phyloP scores from a whole-genome alignment of 352 stramenopile genomes.

The Phytophthora citrophthora region DNA sequence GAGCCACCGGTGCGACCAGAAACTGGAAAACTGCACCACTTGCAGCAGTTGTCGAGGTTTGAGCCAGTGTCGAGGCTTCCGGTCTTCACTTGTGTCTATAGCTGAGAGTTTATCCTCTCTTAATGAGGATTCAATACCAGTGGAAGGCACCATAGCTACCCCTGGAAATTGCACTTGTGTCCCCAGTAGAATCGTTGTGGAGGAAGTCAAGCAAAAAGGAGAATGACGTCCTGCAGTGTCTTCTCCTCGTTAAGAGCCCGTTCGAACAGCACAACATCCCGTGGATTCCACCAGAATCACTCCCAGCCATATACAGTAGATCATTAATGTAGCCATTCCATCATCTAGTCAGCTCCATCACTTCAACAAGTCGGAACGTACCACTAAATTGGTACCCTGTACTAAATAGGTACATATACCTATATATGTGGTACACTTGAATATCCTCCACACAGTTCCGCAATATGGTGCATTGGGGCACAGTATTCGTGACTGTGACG shows the following conservation, averaged over 20 bases:
- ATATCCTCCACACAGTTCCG: slow-evolving; percentile 11
- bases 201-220: slow-evolving; percentile 7
- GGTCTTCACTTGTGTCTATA: slow-evolving; percentile 5
- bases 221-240: slow-evolving; percentile 7
- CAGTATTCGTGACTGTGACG: slow-evolving; percentile 73
- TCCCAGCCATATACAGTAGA: not conserved
- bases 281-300: not conserved
- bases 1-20: slow-evolving; percentile 27
- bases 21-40: slow-evolving; percentile 6
- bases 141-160: slow-evolving; percentile 9
- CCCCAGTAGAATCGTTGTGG: slow-evolving; percentile 19
- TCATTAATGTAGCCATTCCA: slow-evolving; percentile 13
- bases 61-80: slow-evolving; percentile 9
- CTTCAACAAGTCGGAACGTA: slow-evolving; percentile 11
- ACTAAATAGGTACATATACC: not conserved
- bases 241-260: not conserved
- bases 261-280: slow-evolving; percentile 1
- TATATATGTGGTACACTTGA: slow-evolving; percentile 1
- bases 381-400: not conserved
- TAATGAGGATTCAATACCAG: slow-evolving; percentile 7
- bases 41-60: slow-evolving; percentile 22
- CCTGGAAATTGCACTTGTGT: not conserved
- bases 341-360: slow-evolving; percentile 1
- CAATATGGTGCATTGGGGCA: slow-evolving; percentile 68
- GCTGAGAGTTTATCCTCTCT: slow-evolving; percentile 18